These are phyloP conservation scores for Cardiospermum halicacabum DNA, from an alignment of 345 rosid genomes.

Conservation along the genomic window DNA sequence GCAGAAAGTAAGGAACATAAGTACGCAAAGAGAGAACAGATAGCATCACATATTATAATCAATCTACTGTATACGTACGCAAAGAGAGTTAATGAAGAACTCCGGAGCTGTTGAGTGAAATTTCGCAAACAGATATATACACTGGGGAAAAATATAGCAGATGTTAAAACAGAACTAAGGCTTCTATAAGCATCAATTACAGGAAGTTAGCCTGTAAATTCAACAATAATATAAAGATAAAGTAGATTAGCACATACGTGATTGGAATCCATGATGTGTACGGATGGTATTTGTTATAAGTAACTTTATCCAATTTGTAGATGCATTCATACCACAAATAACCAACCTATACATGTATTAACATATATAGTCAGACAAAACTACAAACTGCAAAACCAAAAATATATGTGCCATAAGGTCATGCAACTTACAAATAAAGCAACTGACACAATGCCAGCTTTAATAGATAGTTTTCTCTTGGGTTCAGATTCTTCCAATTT, in stretches of 20 bases:
- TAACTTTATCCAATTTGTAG: constrained; percentile 83
- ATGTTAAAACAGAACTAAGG: constrained; percentile 8
- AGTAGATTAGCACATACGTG: constrained; percentile 50
- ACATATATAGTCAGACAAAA: constrained; percentile 6
- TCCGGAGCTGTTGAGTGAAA: constrained; percentile 78
- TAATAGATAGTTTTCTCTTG: constrained; percentile 62
- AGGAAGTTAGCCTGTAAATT: background rate
- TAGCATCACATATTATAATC: too few relatives aligned
- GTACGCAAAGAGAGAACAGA: background rate
- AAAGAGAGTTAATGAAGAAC: constrained; percentile 68
- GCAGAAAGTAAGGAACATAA: constrained; percentile 18
- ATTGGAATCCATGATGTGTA: constrained; percentile 99
- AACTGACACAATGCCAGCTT: constrained; percentile 47
- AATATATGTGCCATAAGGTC: constrained; percentile 8
- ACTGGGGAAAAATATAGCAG: constrained; percentile 33
- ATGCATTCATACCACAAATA: constrained; percentile 88
- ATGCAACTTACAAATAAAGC: constrained; percentile 52
- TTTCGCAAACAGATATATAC: constrained; percentile 92
- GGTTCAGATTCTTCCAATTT: constrained; percentile 87
- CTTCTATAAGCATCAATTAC: background rate
- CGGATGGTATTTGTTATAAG: constrained; percentile 94
- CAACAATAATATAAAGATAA: background rate
- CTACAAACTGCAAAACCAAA: background rate
- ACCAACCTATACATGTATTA: constrained; percentile 57
- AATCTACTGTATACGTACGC: too few relatives aligned